Evolutionary conservation across 148 eudicot species (phyloP).

Genomic region (Hydrangea macrophylla): DNA sequence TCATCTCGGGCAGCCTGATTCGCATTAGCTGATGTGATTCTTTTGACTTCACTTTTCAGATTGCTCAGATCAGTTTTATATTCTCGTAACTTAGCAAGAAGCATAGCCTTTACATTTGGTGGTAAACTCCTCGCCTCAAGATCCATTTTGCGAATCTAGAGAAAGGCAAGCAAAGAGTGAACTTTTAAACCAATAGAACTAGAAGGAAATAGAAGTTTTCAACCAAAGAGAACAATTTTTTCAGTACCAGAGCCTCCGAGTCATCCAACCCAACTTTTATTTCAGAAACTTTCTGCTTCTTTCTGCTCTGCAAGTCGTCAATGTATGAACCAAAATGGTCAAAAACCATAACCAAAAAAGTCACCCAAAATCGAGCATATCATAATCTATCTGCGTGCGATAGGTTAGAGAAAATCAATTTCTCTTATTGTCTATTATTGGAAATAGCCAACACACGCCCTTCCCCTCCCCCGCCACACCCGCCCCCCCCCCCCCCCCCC

Average conservation of each 20-base stretch:
- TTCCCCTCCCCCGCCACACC: too few relatives aligned
- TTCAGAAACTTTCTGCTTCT: conserved; percentile 60
- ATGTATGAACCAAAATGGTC: background rate
- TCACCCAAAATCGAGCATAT: background rate
- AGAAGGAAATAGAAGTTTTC: background rate
- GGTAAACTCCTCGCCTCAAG: conserved; percentile 65
- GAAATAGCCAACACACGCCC: background rate
- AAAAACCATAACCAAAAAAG: conserved; percentile 2
- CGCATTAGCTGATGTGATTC: conserved; percentile 40
- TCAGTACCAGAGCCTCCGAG: conserved; percentile 58
- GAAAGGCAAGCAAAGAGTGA: background rate
- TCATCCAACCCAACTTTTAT: conserved; percentile 49
- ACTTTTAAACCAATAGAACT: background rate
- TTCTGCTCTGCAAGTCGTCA: conserved; percentile 47
- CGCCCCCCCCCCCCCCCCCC: too few relatives aligned
- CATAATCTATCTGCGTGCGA: background rate
- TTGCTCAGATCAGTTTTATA: conserved; percentile 60
- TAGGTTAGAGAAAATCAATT: background rate
- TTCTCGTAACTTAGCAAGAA: conserved; percentile 63
- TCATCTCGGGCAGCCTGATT: conserved; percentile 56
- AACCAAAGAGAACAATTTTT: background rate
- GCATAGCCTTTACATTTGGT: conserved; percentile 46
- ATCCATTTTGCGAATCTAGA: conserved; percentile 70
- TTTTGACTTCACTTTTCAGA: conserved; percentile 53
- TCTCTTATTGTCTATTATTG: background rate